Evolutionary conservation across 345 rosid genomes (phyloP).

Genomic region (Syzygium aromaticum): DNA sequence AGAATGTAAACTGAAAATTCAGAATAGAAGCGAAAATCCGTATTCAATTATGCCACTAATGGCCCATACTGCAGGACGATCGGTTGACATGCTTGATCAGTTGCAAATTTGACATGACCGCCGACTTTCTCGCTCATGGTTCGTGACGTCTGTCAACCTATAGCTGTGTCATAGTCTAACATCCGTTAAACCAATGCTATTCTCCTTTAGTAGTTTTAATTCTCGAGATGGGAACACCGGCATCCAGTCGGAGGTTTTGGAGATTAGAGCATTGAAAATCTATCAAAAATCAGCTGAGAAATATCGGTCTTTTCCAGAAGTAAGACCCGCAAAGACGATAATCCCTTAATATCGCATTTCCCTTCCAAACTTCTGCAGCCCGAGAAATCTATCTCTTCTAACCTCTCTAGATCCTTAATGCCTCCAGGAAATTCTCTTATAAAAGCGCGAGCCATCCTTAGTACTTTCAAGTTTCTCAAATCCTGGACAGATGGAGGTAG

Average conservation of each 20-base stretch:
- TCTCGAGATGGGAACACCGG: too few relatives aligned
- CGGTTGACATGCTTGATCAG: not conserved
- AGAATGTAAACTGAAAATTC: not conserved
- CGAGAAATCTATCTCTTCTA: not conserved
- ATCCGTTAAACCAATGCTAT: accelerated
- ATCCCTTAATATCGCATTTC: too few relatives aligned
- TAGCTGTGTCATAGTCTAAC: accelerated
- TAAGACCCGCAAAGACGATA: too few relatives aligned
- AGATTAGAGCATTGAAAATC: accelerated
- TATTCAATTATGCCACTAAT: not conserved
- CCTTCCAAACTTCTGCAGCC: not conserved
- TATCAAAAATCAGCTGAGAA: too few relatives aligned
- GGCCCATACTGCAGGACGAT: not conserved
- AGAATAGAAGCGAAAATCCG: not conserved
- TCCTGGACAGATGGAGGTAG: not conserved
- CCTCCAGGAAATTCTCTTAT: not conserved
- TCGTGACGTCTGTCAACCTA: too few relatives aligned
- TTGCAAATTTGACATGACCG: not conserved
- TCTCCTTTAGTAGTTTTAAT: too few relatives aligned
- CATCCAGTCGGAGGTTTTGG: too few relatives aligned
- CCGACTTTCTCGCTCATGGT: not conserved
- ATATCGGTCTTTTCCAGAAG: too few relatives aligned
- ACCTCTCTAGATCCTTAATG: not conserved
- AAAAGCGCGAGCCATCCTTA: not conserved
- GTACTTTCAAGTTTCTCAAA: not conserved